Conservation (phyloP, 306 rosid genomes). For the Astragalus membranaceus region DNA sequence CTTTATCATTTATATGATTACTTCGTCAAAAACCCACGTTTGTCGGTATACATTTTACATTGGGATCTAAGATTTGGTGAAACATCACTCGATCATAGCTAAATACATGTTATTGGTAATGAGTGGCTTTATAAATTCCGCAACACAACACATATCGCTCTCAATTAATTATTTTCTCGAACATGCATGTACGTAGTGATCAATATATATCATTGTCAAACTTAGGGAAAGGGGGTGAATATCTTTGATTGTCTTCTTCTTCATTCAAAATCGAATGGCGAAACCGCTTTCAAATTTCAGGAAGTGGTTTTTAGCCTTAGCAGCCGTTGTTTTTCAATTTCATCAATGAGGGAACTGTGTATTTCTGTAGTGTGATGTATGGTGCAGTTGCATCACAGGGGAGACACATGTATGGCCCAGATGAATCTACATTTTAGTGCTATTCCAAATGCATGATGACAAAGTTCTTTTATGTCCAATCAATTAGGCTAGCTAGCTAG, state of each 20-base stretch:
- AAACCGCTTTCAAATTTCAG: slow-evolving; percentile 19
- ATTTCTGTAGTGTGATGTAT: neutral
- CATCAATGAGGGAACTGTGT: neutral
- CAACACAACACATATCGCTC: neutral
- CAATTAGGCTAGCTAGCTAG: slow-evolving; percentile 4
- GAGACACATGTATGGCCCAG: slow-evolving; percentile 36
- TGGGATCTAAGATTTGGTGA: slow-evolving; percentile 14
- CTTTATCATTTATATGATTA: too few relatives aligned
- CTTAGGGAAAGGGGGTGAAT: neutral
- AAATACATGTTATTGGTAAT: neutral
- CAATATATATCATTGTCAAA: neutral
- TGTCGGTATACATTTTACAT: neutral
- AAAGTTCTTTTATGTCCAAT: slow-evolving; percentile 52
- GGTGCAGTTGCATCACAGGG: neutral
- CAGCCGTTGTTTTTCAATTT: slow-evolving; percentile 42
- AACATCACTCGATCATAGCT: neutral
- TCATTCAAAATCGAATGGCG: neutral
- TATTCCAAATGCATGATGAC: slow-evolving; percentile 50
- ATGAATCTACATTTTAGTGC: slow-evolving; percentile 2
- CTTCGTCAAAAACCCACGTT: too few relatives aligned
- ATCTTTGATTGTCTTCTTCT: slow-evolving; percentile 16
- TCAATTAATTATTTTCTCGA: neutral
- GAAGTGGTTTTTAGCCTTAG: slow-evolving; percentile 31
- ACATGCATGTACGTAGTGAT: slow-evolving; percentile 3
- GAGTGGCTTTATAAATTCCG: neutral